A percentile compares a stretch with the other conserved stretches of the same genome.
phyloP scores from a whole-genome alignment of 306 rosid genomes.

The Comarum palustre region DNA sequence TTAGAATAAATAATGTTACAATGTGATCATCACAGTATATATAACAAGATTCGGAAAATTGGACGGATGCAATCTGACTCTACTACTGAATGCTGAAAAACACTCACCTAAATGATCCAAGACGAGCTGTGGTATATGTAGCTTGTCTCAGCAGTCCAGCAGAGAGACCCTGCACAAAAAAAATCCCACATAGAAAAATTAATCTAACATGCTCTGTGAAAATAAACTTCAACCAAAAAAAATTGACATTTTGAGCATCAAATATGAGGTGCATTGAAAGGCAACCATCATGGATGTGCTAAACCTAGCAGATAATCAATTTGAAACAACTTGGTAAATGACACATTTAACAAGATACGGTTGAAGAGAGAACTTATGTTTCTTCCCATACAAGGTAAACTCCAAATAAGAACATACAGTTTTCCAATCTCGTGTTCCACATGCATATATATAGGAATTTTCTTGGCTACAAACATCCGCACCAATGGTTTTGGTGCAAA shows the following conservation, averaged over 20 bases:
- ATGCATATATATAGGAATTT: constrained; percentile 1
- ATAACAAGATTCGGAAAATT: neutral
- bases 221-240: neutral
- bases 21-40: neutral
- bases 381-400: neutral
- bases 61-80: neutral
- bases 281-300: neutral
- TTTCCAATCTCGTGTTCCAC: neutral
- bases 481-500: too few relatives aligned
- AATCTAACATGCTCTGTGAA: neutral
- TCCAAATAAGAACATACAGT: neutral
- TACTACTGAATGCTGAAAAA: neutral
- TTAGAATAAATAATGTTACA: neutral
- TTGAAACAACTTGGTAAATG: neutral
- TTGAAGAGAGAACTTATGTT: neutral
- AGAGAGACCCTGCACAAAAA: constrained; percentile 73
- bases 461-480: too few relatives aligned
- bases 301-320: neutral
- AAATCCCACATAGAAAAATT: constrained; percentile 23
- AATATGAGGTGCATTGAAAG: neutral
- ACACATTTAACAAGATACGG: neutral
- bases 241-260: neutral
- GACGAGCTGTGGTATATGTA: constrained; percentile 96
- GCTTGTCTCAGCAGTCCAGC: constrained; percentile 98
- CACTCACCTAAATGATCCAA: constrained; percentile 87